Percentiles rank a stretch among this genome's conserved stretches.
These are phyloP conservation scores for Teunomyces aglyptinius DNA, from an alignment of 805 yeast genomes.

Conservation along the genomic window DNA sequence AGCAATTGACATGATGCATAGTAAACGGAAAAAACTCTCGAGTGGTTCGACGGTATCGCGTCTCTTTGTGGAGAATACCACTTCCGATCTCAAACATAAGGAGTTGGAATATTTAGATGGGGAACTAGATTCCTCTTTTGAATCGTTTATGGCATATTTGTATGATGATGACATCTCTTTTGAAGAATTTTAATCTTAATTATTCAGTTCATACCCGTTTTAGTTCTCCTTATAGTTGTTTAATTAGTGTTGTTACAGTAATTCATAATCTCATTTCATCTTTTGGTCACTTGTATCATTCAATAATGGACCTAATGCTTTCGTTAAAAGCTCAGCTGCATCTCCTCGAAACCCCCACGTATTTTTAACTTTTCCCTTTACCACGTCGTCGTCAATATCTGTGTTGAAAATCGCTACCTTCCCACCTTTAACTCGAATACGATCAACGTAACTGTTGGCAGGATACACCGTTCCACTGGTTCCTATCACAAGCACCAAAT, in stretches of 20 bases:
- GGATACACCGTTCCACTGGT: slow-evolving; percentile 89
- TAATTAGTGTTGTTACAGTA: not conserved
- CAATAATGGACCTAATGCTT: slow-evolving; percentile 56
- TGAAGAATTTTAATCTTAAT: not conserved
- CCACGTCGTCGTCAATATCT: slow-evolving; percentile 50
- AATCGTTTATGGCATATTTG: not conserved
- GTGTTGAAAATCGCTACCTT: slow-evolving; percentile 82
- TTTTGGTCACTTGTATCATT: slow-evolving; percentile 12
- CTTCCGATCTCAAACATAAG: not conserved
- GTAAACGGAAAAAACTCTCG: not conserved
- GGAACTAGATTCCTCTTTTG: not conserved
- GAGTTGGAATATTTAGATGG: not conserved
- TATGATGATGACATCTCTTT: not conserved
- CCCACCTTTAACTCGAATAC: slow-evolving; percentile 71
- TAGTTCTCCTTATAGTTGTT: no score
- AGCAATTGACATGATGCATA: not conserved
- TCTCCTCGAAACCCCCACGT: slow-evolving; percentile 80
- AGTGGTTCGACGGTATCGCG: not conserved
- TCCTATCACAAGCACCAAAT: slow-evolving; percentile 78
- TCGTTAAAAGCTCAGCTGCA: slow-evolving; percentile 68
- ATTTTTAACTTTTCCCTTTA: slow-evolving; percentile 37
- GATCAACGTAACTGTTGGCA: slow-evolving; percentile 85
- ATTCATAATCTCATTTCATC: slow-evolving; percentile 3
- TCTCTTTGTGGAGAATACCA: not conserved
- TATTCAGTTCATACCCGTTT: not conserved